Percentiles rank a stretch among this genome's conserved stretches.
Conservation (phyloP, 768 basidiomycete species). For the Collybia mongolica region DNA sequence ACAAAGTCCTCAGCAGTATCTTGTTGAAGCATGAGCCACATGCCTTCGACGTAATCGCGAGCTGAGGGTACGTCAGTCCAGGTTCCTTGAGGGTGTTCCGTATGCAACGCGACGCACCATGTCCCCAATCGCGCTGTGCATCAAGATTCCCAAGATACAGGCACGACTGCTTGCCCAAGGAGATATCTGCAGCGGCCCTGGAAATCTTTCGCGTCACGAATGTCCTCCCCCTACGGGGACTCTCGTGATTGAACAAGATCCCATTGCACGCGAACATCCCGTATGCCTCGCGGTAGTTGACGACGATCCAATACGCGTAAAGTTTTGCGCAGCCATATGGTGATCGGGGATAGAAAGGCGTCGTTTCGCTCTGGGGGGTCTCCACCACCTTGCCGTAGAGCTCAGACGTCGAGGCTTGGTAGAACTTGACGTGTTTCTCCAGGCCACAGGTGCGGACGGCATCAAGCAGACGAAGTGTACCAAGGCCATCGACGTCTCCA, state of each 20-base stretch:
- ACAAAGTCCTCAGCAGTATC: conserved; percentile 83
- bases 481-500: conserved; percentile 93
- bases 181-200: conserved; percentile 90
- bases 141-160: conserved; percentile 94
- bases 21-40: conserved; percentile 98
- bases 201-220: conserved; percentile 97
- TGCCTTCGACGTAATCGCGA: conserved; percentile 92
- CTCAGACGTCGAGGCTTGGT: conserved; percentile 97
- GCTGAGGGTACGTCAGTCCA: conserved; percentile 38
- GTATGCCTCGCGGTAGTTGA: conserved; percentile 94
- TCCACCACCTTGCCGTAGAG: conserved; percentile 96
- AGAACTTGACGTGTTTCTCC: conserved; percentile 91
- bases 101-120: conserved; percentile 54
- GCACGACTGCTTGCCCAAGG: conserved; percentile 83
- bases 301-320: conserved; percentile 87
- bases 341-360: conserved; percentile 97
- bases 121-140: conserved; percentile 96
- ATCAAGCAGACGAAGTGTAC: conserved; percentile 93
- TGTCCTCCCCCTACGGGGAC: conserved; percentile 89
- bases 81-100: neutral
- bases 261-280: conserved; percentile 97
- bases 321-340: conserved; percentile 97
- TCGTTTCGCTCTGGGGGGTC: conserved; percentile 93
- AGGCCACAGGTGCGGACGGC: conserved; percentile 95
- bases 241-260: conserved; percentile 98